Evolutionary conservation across 129 eudicot genomes (phyloP), one percentile per base, ranked within the genome.

Genomic region (Escallonia rubra): DNA sequence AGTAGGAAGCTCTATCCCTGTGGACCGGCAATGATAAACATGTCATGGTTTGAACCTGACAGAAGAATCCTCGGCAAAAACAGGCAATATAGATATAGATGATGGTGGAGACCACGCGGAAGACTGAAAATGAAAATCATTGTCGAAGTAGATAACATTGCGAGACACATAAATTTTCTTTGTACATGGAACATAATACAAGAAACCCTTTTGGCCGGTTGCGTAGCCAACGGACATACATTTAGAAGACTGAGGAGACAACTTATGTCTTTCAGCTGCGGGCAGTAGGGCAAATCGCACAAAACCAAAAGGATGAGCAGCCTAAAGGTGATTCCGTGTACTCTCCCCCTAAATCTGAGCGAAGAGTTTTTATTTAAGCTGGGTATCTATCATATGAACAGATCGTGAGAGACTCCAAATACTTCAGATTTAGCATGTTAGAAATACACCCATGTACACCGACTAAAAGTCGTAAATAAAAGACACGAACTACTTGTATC

Each of bases 361-460:
- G 40, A 6, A 70, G 12, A 16, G 42, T 72, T 42, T 60, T 41
- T 11, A 62, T 63, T 0, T 15, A 63, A 72, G 63, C 23, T 72
- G 76, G 12, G 55, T 63, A 15, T 63, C 48, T 41, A 72, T 7
- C 5, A 48, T 44, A 1, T 51, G 34, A 42, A 10, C 4, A 56
- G 48, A 73, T 0, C 0, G 7, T 47, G 13, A 8, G 53, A 52
- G 5, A 53, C 34, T 0, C 4, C 16, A 46, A 68, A 54, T 9
- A 68, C 69, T 12, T 75, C 65, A n/a, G 6, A 38, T 60, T 67
- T 68, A 8, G 58, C 52, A 12, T 12, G 51, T 0, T 67, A 59
- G 8, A 61, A 62, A 46, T 75, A 68, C 15, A 66, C 15, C 72
- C 78, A 74, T 8, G 79, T 75, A 38, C 13, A 52, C 5, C 48